Evolutionary conservation across 2,329 filamentous ascomycete genomes (phyloP).

Genomic region (Macrophomina pseudophaseolina): DNA sequence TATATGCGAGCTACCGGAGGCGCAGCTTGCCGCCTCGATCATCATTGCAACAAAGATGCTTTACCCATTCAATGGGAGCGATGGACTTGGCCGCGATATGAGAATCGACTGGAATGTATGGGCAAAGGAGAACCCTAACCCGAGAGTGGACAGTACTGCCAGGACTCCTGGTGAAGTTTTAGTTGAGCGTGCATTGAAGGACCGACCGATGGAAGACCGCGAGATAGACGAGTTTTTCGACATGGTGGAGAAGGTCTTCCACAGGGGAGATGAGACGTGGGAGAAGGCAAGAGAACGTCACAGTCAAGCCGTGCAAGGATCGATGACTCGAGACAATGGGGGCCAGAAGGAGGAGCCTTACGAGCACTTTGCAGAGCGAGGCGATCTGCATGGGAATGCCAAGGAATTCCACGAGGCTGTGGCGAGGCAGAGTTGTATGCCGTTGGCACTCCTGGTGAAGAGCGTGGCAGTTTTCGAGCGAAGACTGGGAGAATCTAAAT

Average conservation of each 20-base stretch:
- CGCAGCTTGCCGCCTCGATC: slow-evolving; percentile 72
- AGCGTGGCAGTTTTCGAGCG: slow-evolving; percentile 58
- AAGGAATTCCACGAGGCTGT: slow-evolving; percentile 58
- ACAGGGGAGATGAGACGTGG: slow-evolving; percentile 15
- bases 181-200: slow-evolving; percentile 40
- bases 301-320: slow-evolving; percentile 51
- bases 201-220: slow-evolving; percentile 59
- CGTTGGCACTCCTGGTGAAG: slow-evolving; percentile 55
- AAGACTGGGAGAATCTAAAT: slow-evolving; percentile 23
- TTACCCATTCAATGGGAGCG: slow-evolving; percentile 71
- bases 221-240: slow-evolving; percentile 78
- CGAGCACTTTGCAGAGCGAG: slow-evolving; percentile 52
- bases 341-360: slow-evolving; percentile 41
- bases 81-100: slow-evolving; percentile 59
- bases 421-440: slow-evolving; percentile 56
- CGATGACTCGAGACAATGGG: background rate
- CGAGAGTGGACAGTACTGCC: background rate
- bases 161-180: slow-evolving; percentile 32
- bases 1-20: slow-evolving; percentile 62
- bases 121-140: slow-evolving; percentile 40
- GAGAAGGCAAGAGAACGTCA: slow-evolving; percentile 36
- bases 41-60: slow-evolving; percentile 79
- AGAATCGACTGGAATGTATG: slow-evolving; percentile 76
- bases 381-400: slow-evolving; percentile 52
- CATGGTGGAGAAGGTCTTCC: slow-evolving; percentile 74